These are phyloP conservation scores for Lolium perenne DNA, from an alignment of 176 grass and related monocot species.

Conservation along the genomic window DNA sequence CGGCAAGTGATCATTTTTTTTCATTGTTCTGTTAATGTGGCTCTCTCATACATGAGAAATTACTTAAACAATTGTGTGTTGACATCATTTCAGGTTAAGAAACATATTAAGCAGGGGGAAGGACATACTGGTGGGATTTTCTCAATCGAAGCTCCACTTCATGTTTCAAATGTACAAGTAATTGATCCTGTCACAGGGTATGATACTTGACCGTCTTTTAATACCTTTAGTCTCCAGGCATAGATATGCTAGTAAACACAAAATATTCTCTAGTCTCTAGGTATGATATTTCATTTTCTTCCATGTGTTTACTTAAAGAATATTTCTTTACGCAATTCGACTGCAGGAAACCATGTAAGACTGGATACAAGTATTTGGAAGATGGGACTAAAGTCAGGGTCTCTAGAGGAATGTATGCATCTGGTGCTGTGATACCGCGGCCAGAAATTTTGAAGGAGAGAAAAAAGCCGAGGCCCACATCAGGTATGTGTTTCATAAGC, in stretches of 20 bases:
- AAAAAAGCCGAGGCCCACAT: conserved; percentile 76
- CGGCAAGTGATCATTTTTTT: neutral
- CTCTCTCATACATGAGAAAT: neutral
- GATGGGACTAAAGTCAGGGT: conserved; percentile 90
- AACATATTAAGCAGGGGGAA: conserved; percentile 95
- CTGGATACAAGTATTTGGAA: conserved; percentile 79
- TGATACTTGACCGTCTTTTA: conserved; percentile 8
- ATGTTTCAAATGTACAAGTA: conserved; percentile 98
- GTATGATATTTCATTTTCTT: neutral
- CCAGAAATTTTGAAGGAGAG: conserved; percentile 97
- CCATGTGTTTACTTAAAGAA: neutral
- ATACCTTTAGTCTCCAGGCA: neutral
- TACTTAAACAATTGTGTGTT: neutral
- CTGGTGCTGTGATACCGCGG: conserved; percentile 74
- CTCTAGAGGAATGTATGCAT: conserved; percentile 77
- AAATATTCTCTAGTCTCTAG: neutral
- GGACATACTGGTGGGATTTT: conserved; percentile 94
- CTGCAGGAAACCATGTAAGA: conserved; percentile 77
- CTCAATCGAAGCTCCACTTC: conserved; percentile 97
- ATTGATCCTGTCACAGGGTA: conserved; percentile 88
- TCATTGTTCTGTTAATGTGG: neutral
- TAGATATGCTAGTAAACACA: too few species aligned
- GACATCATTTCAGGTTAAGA: conserved; percentile 76
- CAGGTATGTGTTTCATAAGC: conserved; percentile 55
- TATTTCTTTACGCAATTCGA: neutral